Conservation (phyloP, 192 early-diverging fungal genomes). For the Helicostylum pulchrum region DNA sequence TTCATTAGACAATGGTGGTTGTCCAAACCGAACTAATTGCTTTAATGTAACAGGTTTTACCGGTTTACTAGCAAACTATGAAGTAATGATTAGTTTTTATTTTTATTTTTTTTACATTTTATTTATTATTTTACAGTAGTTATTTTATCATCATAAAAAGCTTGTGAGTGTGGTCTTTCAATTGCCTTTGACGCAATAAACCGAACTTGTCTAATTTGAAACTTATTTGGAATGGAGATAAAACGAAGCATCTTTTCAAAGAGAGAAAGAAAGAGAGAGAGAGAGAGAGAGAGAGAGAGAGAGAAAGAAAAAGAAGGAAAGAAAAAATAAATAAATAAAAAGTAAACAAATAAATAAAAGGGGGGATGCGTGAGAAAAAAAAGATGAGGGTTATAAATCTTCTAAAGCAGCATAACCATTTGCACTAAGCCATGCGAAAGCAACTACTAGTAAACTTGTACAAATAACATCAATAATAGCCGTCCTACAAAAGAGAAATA, state of each 20-base stretch:
- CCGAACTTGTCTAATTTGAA: not conserved
- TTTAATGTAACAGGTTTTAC: constrained; percentile 73
- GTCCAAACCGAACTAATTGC: constrained; percentile 73
- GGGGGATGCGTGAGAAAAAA: constrained; percentile 12
- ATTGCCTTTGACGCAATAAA: constrained; percentile 12
- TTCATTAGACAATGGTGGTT: constrained; percentile 51
- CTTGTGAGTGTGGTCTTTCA: constrained; percentile 15
- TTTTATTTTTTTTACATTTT: not conserved
- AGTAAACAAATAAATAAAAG: not conserved
- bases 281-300: not conserved
- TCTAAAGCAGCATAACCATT: constrained; percentile 16
- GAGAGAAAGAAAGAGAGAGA: not conserved
- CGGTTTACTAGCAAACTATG: constrained; percentile 54
- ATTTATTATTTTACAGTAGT: constrained; percentile 19
- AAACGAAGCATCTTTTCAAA: not conserved
- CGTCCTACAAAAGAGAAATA: constrained; percentile 48
- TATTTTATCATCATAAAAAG: constrained; percentile 19
- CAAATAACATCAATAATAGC: constrained; percentile 69
- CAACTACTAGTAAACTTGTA: constrained; percentile 54
- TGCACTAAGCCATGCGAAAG: constrained; percentile 37
- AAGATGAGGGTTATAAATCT: not conserved
- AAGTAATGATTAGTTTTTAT: not conserved
- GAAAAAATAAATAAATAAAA: not conserved
- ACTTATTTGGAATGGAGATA: not conserved
- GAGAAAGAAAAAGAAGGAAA: not conserved